Evolutionary conservation across 495 filamentous ascomycete genomes (phyloP), one percentile per base, ranked within the genome.

Genomic region (Bathelium albidoporum): DNA sequence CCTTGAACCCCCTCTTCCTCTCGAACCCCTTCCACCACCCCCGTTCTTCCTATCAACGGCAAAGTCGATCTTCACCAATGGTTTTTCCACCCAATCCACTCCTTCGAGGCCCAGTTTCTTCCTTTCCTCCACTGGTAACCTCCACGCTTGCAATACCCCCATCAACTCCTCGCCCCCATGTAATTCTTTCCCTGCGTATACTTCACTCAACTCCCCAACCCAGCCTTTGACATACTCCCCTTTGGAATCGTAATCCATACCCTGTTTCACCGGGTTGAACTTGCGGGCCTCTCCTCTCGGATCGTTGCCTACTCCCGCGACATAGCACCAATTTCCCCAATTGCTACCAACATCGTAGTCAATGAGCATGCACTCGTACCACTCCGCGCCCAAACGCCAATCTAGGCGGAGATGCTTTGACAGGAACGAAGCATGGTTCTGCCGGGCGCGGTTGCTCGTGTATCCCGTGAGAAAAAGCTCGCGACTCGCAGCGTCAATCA

Each of bases 241-340:
- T 0, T 80, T 71, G 2, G 77, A 74, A 70, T 89, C 87, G 68
- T 90, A 89, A 59, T 90, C 86, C 63, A 84, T 76, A 0, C 82
- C 84, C 69, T 89, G 83, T 73, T 89, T 88, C 34, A 87, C 74
- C 12, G 87, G 87, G 70, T 90, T 90, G 77, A 91, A 89, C 14
- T 87, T 81, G 43, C 87, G 73, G 0, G 79, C 77, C 41, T 85
- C 79, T 34, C 82, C 80, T 32, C 85, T 70, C 0, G 87, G 88
- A 68, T 89, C 87, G 69, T 89, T 90, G 24, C 88, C 88, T 0
- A 90, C 86, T 7, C 88, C 87, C 0, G 86, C 79, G 9, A 83
- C 80, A 66, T 90, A 89, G 73, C 89, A 86, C 88, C 87, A 91
- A 68, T 89, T 89, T 41, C 83, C 83, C 86, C 86, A 91, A 69